Percentiles rank a stretch among this genome's conserved stretches.
Evolutionary conservation across 148 eudicot genomes (phyloP).

Genomic region (Vaccinium myrtillus): DNA sequence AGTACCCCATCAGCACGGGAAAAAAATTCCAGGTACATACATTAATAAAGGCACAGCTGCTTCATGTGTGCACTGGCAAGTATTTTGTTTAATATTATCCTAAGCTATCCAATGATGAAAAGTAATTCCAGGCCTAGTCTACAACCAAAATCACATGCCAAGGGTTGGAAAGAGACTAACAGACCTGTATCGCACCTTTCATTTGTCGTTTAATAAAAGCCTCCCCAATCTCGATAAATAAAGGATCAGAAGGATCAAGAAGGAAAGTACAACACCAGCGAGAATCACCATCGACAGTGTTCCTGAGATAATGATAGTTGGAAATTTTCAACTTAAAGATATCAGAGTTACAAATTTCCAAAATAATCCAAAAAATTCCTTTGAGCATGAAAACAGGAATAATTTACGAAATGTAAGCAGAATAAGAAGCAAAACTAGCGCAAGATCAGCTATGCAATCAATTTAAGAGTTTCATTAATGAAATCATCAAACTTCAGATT

Average conservation of each 20-base stretch:
- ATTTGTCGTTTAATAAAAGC: constrained; percentile 83
- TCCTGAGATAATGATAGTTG: constrained; percentile 45
- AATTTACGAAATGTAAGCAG: background rate
- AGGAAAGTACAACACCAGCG: constrained; percentile 98
- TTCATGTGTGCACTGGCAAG: background rate
- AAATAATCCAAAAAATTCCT: background rate
- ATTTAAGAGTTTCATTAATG: background rate
- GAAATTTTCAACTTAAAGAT: background rate
- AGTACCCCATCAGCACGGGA: background rate
- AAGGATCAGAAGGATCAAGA: constrained; percentile 96
- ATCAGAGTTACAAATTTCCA: background rate
- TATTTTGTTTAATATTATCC: background rate
- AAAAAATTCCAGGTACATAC: background rate
- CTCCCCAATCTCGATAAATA: constrained; percentile 80
- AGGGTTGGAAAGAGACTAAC: background rate
- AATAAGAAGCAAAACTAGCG: background rate
- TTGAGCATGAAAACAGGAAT: background rate
- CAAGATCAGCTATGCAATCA: background rate
- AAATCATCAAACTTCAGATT: background rate
- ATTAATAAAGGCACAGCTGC: background rate
- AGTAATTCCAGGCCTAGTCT: background rate
- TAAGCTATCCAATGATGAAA: background rate
- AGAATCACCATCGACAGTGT: constrained; percentile 74
- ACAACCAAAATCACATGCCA: background rate
- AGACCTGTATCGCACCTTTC: constrained; percentile 44